A percentile compares a stretch with the other conserved stretches of the same genome.
Evolutionary conservation across 441 rosid species (phyloP).

Genomic region (Euphorbia schlechtendalii): DNA sequence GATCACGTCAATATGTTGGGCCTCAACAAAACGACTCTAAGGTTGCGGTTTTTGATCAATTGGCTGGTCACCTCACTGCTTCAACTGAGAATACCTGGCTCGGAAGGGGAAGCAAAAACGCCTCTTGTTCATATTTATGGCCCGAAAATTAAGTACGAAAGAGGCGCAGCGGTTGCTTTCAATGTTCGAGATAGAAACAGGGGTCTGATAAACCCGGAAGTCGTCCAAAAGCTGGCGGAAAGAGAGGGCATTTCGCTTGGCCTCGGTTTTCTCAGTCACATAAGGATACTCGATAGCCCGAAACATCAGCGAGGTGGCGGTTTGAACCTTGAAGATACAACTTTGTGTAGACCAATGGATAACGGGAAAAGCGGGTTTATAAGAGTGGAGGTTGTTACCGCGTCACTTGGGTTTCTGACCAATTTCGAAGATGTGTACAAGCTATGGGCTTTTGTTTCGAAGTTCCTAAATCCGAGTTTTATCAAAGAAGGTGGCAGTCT

Average conservation of each 20-base stretch:
- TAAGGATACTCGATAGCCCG: slow-evolving; percentile 59
- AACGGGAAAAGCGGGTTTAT: slow-evolving; percentile 62
- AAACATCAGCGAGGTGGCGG: slow-evolving; percentile 36
- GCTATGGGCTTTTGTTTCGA: slow-evolving; percentile 81
- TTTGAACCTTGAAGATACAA: slow-evolving; percentile 47
- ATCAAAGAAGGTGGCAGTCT: slow-evolving; percentile 54
- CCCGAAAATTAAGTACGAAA: slow-evolving; percentile 90
- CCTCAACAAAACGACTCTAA: slow-evolving; percentile 72
- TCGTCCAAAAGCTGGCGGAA: slow-evolving; percentile 87
- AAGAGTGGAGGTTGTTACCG: slow-evolving; percentile 84
- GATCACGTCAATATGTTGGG: slow-evolving; percentile 91
- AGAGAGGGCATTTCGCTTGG: slow-evolving; percentile 83
- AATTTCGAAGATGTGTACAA: slow-evolving; percentile 93
- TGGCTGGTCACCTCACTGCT: slow-evolving; percentile 95
- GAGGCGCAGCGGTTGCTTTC: slow-evolving; percentile 98
- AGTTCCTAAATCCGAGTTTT: slow-evolving; percentile 73
- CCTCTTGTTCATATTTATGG: slow-evolving; percentile 89
- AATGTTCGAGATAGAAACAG: slow-evolving; percentile 61
- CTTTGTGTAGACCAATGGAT: slow-evolving; percentile 58
- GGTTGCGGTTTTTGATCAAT: slow-evolving; percentile 79
- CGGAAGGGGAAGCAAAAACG: slow-evolving; percentile 48
- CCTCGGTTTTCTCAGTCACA: slow-evolving; percentile 79
- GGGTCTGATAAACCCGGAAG: slow-evolving; percentile 73
- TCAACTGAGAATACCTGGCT: slow-evolving; percentile 61
- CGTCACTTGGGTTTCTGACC: slow-evolving; percentile 88